These are phyloP conservation scores for Teunomyces aglyptinius DNA, from an alignment of 805 yeast species.

Conservation along the genomic window DNA sequence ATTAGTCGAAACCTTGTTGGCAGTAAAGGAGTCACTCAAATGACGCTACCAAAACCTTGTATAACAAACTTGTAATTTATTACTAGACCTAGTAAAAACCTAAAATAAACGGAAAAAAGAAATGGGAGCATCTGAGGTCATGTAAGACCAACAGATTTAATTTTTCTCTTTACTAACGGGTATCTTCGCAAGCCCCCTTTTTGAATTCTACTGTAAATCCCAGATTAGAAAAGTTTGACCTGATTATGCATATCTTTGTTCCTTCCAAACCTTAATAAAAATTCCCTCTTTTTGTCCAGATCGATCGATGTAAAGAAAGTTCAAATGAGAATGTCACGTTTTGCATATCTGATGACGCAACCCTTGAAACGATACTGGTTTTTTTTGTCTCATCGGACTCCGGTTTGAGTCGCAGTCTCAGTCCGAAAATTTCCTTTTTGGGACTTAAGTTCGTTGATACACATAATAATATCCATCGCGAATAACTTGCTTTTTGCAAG, in stretches of 20 bases:
- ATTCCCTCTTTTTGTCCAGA: not conserved
- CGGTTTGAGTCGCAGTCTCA: not conserved
- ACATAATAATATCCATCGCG: too few species aligned
- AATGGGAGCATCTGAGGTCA: not conserved
- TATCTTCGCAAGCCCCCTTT: not conserved
- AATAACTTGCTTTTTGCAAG: too few species aligned
- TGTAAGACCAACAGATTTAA: not conserved
- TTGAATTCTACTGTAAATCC: not conserved
- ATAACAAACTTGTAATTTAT: not conserved
- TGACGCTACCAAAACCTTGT: not conserved
- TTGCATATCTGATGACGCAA: not conserved
- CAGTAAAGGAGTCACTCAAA: not conserved
- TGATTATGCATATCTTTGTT: not conserved
- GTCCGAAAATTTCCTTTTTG: not conserved
- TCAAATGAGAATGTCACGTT: not conserved
- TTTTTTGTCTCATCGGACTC: not conserved
- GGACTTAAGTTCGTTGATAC: not conserved
- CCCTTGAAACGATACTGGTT: not conserved
- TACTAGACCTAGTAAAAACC: not conserved
- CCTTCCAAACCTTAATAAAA: not conserved
- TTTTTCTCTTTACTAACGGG: too few species aligned
- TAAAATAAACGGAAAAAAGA: not conserved
- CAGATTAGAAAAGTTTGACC: not conserved
- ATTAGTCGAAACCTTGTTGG: slow-evolving; percentile 1
- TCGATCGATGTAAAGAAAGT: not conserved